Conservation (phyloP, 179 eudicot genomes). For the Nepenthes alata region DNA sequence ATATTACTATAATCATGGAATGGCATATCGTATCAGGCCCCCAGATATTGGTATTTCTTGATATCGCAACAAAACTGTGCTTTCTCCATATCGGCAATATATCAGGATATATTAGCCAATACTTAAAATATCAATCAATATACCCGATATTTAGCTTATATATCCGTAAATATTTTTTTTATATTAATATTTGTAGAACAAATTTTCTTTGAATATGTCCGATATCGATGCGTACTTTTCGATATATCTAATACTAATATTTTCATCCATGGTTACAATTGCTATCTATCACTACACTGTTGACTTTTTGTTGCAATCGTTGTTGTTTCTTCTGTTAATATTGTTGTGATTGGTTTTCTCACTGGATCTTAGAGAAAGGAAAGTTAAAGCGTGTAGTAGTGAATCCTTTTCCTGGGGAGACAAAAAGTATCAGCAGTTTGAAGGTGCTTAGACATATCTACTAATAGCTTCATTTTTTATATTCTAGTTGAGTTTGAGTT, state of each 20-base stretch:
- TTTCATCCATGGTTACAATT: background rate
- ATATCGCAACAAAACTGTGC: too few species aligned
- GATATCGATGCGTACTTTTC: too few species aligned
- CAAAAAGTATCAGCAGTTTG: constrained; percentile 57
- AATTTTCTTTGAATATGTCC: too few species aligned
- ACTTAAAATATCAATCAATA: too few species aligned
- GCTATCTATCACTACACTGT: background rate
- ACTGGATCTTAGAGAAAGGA: constrained; percentile 47
- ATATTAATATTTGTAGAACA: too few species aligned
- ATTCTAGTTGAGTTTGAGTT: background rate
- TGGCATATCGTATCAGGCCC: too few species aligned
- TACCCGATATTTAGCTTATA: too few species aligned
- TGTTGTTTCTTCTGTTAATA: background rate
- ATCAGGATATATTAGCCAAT: too few species aligned
- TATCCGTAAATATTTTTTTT: too few species aligned
- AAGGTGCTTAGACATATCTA: constrained; percentile 31
- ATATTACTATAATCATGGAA: background rate
- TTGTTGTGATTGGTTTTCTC: background rate
- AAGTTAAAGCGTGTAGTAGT: constrained; percentile 59
- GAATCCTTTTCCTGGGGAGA: constrained; percentile 69
- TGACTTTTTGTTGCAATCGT: background rate
- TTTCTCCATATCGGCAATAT: too few species aligned
- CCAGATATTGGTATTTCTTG: too few species aligned
- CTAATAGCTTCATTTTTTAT: background rate
- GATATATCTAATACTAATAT: too few species aligned